phyloP scores from a whole-genome alignment of 306 rosid species.

The Lotus japonicus region DNA sequence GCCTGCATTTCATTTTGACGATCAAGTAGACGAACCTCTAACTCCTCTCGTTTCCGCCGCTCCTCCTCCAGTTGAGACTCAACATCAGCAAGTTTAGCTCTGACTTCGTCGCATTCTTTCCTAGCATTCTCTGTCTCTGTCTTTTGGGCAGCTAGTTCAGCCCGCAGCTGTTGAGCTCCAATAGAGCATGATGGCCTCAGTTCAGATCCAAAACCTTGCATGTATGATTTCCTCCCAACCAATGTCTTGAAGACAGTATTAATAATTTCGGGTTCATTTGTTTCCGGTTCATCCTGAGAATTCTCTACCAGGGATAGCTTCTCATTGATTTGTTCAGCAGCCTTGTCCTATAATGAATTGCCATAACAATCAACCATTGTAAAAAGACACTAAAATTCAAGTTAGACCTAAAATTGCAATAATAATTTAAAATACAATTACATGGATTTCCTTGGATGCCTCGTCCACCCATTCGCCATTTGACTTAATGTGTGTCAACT shows the following conservation, averaged over 20 bases:
- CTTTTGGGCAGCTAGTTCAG: constrained; percentile 33
- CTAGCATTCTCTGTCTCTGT: constrained; percentile 28
- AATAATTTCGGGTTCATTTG: constrained; percentile 26
- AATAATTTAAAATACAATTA: not conserved
- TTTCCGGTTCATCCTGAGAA: constrained; percentile 1
- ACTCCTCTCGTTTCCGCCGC: constrained; percentile 22
- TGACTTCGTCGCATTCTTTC: constrained; percentile 20
- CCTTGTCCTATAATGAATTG: constrained; percentile 27
- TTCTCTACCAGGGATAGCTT: not conserved
- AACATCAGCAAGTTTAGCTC: constrained; percentile 26
- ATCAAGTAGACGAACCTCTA: constrained; percentile 13
- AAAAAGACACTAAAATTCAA: not conserved
- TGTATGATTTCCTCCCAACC: constrained; percentile 25
- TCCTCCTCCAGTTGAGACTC: constrained; percentile 31
- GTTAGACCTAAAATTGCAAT: not conserved
- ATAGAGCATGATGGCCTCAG: not conserved
- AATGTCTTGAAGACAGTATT: constrained; percentile 25
- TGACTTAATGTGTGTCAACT: constrained; percentile 33
- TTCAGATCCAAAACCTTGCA: constrained; percentile 10
- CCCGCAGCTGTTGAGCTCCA: constrained; percentile 3
- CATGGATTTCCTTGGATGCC: constrained; percentile 35
- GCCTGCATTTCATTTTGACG: constrained; percentile 28
- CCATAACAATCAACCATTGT: not conserved
- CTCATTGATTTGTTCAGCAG: constrained; percentile 21
- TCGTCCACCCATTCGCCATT: constrained; percentile 40